Evolutionary conservation across 768 basidiomycete genomes (phyloP).

Genomic region (Daedaleopsis nitida): DNA sequence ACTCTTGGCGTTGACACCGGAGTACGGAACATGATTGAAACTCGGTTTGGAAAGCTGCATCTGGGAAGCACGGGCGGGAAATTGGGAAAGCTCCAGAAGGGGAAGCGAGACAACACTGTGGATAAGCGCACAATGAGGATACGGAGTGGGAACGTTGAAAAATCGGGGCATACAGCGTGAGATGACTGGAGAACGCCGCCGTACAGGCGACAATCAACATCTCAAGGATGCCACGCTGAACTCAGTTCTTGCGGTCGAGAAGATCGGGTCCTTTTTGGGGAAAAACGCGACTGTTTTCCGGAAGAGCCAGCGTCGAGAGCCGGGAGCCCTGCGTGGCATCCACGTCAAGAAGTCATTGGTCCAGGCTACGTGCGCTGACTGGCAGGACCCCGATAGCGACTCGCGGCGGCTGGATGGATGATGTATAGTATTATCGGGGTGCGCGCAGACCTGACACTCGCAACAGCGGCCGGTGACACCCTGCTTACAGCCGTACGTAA

Average conservation of each 20-base stretch:
- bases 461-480: neutral
- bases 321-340: neutral
- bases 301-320: slow-evolving; percentile 12
- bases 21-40: slow-evolving; percentile 3
- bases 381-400: slow-evolving; percentile 5
- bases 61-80: slow-evolving; percentile 11
- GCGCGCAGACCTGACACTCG: neutral
- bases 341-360: slow-evolving; percentile 5
- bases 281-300: slow-evolving; percentile 9
- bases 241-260: neutral
- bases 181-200: slow-evolving; percentile 10
- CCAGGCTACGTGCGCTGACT: neutral
- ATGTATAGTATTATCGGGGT: neutral
- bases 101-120: slow-evolving; percentile 11
- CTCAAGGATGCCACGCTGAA: slow-evolving; percentile 1
- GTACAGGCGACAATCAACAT: slow-evolving; percentile 7
- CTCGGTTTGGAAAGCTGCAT: slow-evolving; percentile 12
- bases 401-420: neutral
- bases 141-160: slow-evolving; percentile 13
- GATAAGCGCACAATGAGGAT: slow-evolving; percentile 16
- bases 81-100: slow-evolving; percentile 13
- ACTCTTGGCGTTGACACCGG: slow-evolving; percentile 17
- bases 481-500: slow-evolving; percentile 1
- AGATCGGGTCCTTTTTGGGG: slow-evolving; percentile 9
- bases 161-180: slow-evolving; percentile 3